phyloP scores from a whole-genome alignment of 2,329 filamentous ascomycete genomes.

The Exophiala viscosa region DNA sequence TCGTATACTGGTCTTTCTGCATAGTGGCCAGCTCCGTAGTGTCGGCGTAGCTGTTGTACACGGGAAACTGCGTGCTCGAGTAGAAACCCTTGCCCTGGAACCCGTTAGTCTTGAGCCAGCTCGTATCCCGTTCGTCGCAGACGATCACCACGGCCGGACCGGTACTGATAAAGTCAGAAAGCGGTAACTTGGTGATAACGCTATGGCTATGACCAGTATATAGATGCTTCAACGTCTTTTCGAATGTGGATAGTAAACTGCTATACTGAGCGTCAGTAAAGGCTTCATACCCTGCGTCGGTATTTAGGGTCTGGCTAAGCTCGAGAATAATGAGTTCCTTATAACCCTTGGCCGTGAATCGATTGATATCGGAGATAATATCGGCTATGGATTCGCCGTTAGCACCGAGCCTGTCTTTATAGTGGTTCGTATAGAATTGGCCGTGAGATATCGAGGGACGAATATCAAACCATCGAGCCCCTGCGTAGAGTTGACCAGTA shows the following conservation, averaged over 20 bases:
- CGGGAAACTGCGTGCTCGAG: constrained; percentile 33
- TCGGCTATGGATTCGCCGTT: constrained; percentile 44
- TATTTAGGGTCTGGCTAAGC: constrained; percentile 45
- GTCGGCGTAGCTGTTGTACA: constrained; percentile 33
- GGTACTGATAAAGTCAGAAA: constrained; percentile 38
- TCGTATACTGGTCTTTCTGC: constrained; percentile 36
- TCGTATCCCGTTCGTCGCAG: constrained; percentile 32
- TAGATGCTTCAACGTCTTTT: constrained; percentile 41
- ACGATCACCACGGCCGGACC: constrained; percentile 36
- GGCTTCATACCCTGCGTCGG: constrained; percentile 37
- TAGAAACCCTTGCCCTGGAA: constrained; percentile 37
- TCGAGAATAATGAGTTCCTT: constrained; percentile 47
- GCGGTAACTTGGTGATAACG: constrained; percentile 32
- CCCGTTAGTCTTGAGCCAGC: constrained; percentile 18
- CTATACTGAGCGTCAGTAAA: constrained; percentile 41
- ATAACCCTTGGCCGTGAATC: constrained; percentile 43
- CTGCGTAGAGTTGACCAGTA: constrained; percentile 45
- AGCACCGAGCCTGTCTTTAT: constrained; percentile 24
- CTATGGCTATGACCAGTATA: constrained; percentile 29
- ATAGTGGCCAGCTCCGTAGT: constrained; percentile 33
- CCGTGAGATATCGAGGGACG: constrained; percentile 41
- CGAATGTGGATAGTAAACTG: constrained; percentile 44
- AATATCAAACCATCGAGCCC: constrained; percentile 49
- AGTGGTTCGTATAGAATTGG: constrained; percentile 44
- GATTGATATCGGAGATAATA: constrained; percentile 42